Evolutionary conservation across 148 eudicot genomes (phyloP).

Genomic region (Limonium bicolor): DNA sequence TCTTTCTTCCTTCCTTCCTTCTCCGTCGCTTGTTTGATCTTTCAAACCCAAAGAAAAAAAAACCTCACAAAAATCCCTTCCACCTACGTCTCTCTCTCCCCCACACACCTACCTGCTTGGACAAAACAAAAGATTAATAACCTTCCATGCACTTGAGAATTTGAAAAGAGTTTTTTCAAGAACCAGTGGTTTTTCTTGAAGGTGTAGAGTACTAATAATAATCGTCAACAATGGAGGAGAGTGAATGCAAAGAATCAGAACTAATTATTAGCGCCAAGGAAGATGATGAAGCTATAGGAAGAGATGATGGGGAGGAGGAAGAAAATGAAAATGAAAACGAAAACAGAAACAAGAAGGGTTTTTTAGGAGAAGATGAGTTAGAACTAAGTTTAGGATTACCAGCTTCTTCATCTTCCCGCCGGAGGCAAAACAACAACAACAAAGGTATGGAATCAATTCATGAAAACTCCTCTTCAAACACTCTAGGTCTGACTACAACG

Average conservation of each 20-base stretch:
- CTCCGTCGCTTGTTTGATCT: background rate
- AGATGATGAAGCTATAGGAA: background rate
- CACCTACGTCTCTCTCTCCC: background rate
- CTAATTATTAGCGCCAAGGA: no score
- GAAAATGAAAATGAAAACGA: background rate
- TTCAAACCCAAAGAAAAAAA: background rate
- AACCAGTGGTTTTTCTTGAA: background rate
- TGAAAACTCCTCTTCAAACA: background rate
- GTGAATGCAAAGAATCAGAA: no score
- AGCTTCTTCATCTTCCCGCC: background rate
- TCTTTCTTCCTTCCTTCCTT: background rate
- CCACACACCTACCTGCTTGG: background rate
- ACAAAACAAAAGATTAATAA: background rate
- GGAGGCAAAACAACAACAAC: background rate
- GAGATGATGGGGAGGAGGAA: background rate
- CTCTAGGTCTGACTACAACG: background rate
- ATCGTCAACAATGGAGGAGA: background rate
- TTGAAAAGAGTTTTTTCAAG: no score
- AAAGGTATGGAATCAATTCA: background rate
- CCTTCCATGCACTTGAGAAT: no score
- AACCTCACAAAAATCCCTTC: background rate
- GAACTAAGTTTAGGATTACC: constrained; percentile 28
- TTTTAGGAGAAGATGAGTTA: constrained; percentile 10
- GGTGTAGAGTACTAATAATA: background rate
- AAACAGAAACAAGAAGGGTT: background rate